phyloP scores from a whole-genome alignment of 2,329 filamentous ascomycete species.

The Trichoderma endophyticum region DNA sequence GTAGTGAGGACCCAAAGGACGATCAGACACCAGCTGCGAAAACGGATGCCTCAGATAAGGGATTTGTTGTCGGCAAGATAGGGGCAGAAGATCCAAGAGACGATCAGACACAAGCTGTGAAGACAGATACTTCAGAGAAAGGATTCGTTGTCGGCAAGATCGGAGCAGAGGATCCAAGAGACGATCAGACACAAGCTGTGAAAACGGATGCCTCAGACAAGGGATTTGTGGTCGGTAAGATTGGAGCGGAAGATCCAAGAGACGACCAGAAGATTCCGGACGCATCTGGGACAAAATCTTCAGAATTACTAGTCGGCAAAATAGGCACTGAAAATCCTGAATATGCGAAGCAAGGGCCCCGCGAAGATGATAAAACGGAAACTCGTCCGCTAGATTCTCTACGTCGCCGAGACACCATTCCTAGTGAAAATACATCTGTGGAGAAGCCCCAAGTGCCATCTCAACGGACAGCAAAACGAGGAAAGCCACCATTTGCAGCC shows the following conservation, averaged over 20 bases:
- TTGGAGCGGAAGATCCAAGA: neutral
- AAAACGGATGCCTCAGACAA: neutral
- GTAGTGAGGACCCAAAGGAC: neutral
- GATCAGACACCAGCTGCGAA: neutral
- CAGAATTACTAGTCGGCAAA: slow-evolving; percentile 2
- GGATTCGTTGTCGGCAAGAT: no score
- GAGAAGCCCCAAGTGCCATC: neutral
- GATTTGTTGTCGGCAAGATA: slow-evolving; percentile 10
- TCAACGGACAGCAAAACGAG: neutral
- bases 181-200: neutral
- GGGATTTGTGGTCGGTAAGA: neutral
- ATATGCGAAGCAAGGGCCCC: slow-evolving; percentile 3
- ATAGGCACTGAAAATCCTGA: neutral
- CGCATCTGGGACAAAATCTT: neutral
- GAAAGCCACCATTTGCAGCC: slow-evolving; percentile 32
- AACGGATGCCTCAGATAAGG: neutral
- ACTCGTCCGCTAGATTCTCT: neutral
- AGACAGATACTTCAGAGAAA: no score
- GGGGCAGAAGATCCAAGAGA: neutral
- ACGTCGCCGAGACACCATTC: slow-evolving; percentile 1
- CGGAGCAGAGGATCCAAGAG: neutral
- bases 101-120: no score
- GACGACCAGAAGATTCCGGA: neutral
- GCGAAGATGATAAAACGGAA: slow-evolving; percentile 7
- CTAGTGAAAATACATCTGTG: neutral